These are phyloP conservation scores for Saccharata proteae DNA, from an alignment of 2,329 filamentous ascomycete genomes.

Conservation along the genomic window DNA sequence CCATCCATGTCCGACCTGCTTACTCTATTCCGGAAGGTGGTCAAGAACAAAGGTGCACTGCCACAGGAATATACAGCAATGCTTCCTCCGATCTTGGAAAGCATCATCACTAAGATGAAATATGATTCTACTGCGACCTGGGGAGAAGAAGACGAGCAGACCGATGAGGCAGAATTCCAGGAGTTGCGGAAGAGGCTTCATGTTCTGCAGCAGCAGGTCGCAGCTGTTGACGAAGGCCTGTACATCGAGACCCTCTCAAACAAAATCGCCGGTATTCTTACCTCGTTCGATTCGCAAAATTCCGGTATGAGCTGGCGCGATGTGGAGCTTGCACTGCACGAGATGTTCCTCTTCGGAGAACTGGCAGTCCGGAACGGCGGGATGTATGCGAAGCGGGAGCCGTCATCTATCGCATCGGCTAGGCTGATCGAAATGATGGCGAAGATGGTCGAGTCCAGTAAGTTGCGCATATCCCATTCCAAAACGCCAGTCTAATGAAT, in stretches of 20 bases:
- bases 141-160: constrained; percentile 89
- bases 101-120: constrained; percentile 90
- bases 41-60: constrained; percentile 49
- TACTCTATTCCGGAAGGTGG: constrained; percentile 75
- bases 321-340: constrained; percentile 81
- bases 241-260: constrained; percentile 83
- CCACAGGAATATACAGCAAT: constrained; percentile 66
- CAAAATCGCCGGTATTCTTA: constrained; percentile 73
- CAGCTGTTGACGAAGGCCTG: constrained; percentile 73
- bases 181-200: constrained; percentile 84
- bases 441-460: constrained; percentile 87
- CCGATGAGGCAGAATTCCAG: constrained; percentile 94
- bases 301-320: constrained; percentile 84
- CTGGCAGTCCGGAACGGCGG: constrained; percentile 81
- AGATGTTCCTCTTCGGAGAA: constrained; percentile 94
- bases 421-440: constrained; percentile 84
- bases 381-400: constrained; percentile 73
- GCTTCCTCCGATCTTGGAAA: constrained; percentile 77
- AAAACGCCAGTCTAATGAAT: neutral
- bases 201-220: constrained; percentile 83
- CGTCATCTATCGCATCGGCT: constrained; percentile 66
- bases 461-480: constrained; percentile 18
- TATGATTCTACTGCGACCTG: constrained; percentile 91
- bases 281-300: constrained; percentile 45
- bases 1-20: constrained; percentile 85